Evolutionary conservation across 331 rosid genomes (phyloP).

Genomic region (Erythrophleum ivorense): DNA sequence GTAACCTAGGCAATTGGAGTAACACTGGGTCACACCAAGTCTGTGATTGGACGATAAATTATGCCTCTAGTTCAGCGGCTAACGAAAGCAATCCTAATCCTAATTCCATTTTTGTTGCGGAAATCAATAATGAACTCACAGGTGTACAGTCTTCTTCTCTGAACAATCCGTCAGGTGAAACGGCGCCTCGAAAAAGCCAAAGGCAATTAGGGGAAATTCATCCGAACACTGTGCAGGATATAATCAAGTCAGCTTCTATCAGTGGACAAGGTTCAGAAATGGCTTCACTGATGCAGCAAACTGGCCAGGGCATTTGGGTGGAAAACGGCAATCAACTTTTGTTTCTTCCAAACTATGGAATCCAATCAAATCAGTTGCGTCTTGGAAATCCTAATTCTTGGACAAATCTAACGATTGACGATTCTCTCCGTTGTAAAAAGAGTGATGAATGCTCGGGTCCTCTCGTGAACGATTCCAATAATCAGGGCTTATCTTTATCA

Average conservation of each 20-base stretch:
- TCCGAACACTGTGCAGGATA: slow-evolving; percentile 54
- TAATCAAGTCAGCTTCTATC: slow-evolving; percentile 49
- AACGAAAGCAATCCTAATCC: slow-evolving; percentile 40
- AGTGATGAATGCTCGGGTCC: slow-evolving; percentile 39
- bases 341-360: slow-evolving; percentile 48
- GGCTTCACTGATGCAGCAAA: slow-evolving; percentile 39
- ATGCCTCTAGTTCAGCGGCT: slow-evolving; percentile 38
- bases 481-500: slow-evolving; percentile 67
- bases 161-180: slow-evolving; percentile 16
- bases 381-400: slow-evolving; percentile 45
- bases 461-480: slow-evolving; percentile 48
- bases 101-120: slow-evolving; percentile 33
- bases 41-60: slow-evolving; percentile 55
- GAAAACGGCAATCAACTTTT: slow-evolving; percentile 52
- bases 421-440: slow-evolving; percentile 36
- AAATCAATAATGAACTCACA: slow-evolving; percentile 30
- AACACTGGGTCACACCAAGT: slow-evolving; percentile 42
- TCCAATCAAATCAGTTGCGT: slow-evolving; percentile 44
- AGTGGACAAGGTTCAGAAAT: slow-evolving; percentile 43
- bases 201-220: slow-evolving; percentile 41
- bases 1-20: slow-evolving; percentile 46
- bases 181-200: slow-evolving; percentile 37
- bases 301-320: slow-evolving; percentile 36
- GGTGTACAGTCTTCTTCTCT: slow-evolving; percentile 32
- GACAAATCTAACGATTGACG: slow-evolving; percentile 39